phyloP scores from a whole-genome alignment of 768 basidiomycete species.

The Tubosaeta sp. region DNA sequence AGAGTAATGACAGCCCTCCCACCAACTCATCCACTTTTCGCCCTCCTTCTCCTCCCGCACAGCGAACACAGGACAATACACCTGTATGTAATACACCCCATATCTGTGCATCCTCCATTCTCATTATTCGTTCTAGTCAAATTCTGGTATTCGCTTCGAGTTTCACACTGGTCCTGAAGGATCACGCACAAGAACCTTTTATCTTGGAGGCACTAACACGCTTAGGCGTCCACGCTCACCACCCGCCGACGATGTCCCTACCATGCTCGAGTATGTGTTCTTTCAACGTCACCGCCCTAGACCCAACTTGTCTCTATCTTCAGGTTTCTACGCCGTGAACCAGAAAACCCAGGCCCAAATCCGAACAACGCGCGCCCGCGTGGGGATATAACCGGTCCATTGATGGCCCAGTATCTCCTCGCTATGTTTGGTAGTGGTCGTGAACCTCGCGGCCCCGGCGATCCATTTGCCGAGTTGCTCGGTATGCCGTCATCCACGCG shows the following conservation, averaged over 20 bases:
- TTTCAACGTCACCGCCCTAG: not conserved
- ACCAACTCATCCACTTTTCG: constrained; percentile 2
- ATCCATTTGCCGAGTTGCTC: constrained; percentile 43
- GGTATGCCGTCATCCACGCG: constrained; percentile 48
- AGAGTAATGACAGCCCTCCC: not conserved
- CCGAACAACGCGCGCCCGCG: constrained; percentile 20
- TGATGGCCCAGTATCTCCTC: constrained; percentile 74
- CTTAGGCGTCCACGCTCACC: constrained; percentile 20
- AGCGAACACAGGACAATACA: constrained; percentile 11
- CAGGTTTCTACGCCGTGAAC: constrained; percentile 36
- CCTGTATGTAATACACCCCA: constrained; percentile 8
- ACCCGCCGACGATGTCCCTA: constrained; percentile 28
- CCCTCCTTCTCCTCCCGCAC: constrained; percentile 14
- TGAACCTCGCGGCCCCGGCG: constrained; percentile 31
- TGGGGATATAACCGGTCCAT: constrained; percentile 48
- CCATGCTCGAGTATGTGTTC: constrained; percentile 50
- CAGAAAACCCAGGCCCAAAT: constrained; percentile 3
- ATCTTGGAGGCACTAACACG: constrained; percentile 35
- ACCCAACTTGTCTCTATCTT: not conserved
- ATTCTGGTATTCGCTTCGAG: constrained; percentile 33
- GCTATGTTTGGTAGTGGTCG: constrained; percentile 43
- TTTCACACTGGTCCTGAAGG: constrained; percentile 30
- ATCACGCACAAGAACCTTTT: constrained; percentile 30
- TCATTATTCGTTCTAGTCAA: constrained; percentile 7
- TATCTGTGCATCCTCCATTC: not conserved